Evolutionary conservation across 306 rosid species (phyloP).

Genomic region (Sophora flavescens): DNA sequence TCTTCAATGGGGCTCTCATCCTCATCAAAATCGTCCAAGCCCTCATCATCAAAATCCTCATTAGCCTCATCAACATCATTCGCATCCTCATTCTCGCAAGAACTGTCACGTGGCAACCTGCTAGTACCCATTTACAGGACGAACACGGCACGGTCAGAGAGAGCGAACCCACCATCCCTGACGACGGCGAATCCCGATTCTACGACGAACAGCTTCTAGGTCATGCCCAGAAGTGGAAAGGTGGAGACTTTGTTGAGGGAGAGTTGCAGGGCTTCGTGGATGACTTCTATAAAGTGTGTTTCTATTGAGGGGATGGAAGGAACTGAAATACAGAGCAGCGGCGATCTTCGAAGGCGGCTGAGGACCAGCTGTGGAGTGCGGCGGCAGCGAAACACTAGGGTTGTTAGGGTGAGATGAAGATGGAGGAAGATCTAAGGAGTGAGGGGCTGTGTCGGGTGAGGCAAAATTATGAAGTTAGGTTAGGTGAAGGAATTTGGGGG

Average conservation of each 20-base stretch:
- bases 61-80: not conserved
- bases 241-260: not conserved
- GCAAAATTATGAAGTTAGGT: no score
- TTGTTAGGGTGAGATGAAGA: no score
- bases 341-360: no score
- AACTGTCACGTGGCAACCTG: not conserved
- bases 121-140: conserved; percentile 28
- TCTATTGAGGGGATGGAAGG: no score
- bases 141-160: not conserved
- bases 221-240: not conserved
- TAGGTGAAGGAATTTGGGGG: no score
- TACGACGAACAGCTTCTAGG: not conserved
- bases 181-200: not conserved
- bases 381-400: no score
- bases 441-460: no score
- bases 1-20: not conserved
- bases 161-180: not conserved
- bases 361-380: no score
- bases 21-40: not conserved
- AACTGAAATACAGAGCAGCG: not conserved
- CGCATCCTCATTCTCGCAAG: not conserved
- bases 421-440: no score
- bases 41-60: not conserved
- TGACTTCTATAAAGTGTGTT: not conserved
- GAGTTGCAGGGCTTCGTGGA: not conserved